Percentiles rank a stretch among this genome's conserved stretches.
phyloP scores from a whole-genome alignment of 2,329 filamentous ascomycete species.

The Xylariomycetidae sp. region DNA sequence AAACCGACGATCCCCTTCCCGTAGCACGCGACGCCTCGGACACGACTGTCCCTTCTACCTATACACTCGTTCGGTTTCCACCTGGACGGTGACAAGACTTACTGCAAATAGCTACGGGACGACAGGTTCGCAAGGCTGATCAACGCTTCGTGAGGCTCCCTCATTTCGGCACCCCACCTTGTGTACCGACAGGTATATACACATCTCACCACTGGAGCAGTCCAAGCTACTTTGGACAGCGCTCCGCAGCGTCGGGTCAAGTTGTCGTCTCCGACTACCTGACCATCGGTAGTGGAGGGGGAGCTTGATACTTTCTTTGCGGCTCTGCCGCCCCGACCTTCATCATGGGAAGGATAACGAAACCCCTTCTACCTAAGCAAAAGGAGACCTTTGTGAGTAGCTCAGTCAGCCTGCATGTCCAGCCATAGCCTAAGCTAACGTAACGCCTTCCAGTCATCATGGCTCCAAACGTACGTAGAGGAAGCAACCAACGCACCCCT shows the following conservation, averaged over 20 bases:
- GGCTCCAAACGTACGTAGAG: constrained; percentile 76
- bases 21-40: no score
- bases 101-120: constrained; percentile 9
- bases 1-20: no score
- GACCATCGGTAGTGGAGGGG: constrained; percentile 52
- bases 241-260: constrained; percentile 25
- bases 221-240: constrained; percentile 25
- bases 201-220: constrained; percentile 17
- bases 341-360: constrained; percentile 66
- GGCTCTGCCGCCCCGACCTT: constrained; percentile 54
- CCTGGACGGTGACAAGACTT: no score
- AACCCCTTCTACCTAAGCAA: constrained; percentile 63
- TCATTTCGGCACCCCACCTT: constrained; percentile 14
- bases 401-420: not conserved
- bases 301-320: constrained; percentile 43
- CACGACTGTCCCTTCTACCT: no score
- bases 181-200: constrained; percentile 11
- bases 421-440: no score
- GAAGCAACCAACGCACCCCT: constrained; percentile 64
- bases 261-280: constrained; percentile 36
- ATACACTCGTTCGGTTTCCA: no score
- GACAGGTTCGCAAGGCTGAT: constrained; percentile 23
- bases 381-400: constrained; percentile 59
- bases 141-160: no score
- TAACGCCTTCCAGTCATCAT: constrained; percentile 73